Conservation (phyloP, 1,284 basidiomycete species). For the Ustilago sp. region DNA sequence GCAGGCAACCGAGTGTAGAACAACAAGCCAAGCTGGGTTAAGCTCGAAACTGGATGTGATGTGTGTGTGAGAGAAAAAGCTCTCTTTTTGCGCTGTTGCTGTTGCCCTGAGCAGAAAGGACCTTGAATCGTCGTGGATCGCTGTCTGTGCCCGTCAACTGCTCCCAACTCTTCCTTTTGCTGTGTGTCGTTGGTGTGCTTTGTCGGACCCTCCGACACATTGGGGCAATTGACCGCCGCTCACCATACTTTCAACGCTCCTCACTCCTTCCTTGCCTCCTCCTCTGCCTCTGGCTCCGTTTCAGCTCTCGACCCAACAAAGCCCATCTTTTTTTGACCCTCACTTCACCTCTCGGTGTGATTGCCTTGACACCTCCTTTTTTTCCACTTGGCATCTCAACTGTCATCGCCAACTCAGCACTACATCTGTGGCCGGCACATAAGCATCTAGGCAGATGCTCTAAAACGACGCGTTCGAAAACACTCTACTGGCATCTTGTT, state of each 20-base stretch:
- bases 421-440: neutral
- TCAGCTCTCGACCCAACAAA: neutral
- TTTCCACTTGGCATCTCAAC: neutral
- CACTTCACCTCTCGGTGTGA: conserved; percentile 14
- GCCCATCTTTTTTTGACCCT: neutral
- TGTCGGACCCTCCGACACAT: neutral
- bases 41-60: conserved; percentile 1
- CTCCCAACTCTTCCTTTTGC: neutral
- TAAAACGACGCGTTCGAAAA: neutral
- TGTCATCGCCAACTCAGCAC: neutral
- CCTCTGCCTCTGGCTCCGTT: neutral
- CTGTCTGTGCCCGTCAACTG: neutral
- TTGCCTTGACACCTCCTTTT: neutral
- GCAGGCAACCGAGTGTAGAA: neutral
- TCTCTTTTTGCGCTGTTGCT: neutral
- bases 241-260: neutral
- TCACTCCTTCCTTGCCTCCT: neutral
- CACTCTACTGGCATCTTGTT: neutral
- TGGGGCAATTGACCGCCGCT: neutral
- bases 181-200: neutral
- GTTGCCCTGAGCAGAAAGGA: neutral
- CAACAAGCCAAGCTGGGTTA: neutral
- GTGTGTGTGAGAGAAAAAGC: too few relatives aligned
- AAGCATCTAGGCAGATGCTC: neutral
- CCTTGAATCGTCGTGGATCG: neutral